Conservation (phyloP, 345 rosid genomes). For the Eucalyptus cladocalyx region DNA sequence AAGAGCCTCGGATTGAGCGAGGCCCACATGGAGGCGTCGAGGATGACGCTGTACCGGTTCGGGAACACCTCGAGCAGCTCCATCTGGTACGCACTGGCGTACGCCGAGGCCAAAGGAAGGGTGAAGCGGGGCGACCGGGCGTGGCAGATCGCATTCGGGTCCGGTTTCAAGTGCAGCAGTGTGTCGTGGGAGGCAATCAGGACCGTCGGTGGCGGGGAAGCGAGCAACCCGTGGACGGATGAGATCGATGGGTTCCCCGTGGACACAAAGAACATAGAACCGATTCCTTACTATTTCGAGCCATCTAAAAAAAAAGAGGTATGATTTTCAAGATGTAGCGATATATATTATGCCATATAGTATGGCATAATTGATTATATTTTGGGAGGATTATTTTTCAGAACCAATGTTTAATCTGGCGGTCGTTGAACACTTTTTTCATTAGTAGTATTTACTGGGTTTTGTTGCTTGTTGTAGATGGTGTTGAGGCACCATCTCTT, state of each 20-base stretch:
- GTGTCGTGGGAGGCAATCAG: conserved; percentile 8
- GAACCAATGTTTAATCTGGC: background rate
- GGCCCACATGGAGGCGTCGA: conserved; percentile 9
- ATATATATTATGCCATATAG: background rate
- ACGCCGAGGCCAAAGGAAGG: conserved; percentile 20
- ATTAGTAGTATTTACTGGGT: background rate
- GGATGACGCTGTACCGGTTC: conserved; percentile 20
- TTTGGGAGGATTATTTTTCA: background rate
- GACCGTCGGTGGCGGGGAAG: background rate
- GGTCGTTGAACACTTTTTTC: background rate
- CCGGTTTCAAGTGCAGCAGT: conserved; percentile 16
- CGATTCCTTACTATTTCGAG: background rate
- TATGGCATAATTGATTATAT: background rate
- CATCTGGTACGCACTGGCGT: conserved; percentile 19
- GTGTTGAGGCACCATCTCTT: background rate
- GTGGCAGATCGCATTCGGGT: conserved; percentile 16
- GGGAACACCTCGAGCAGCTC: conserved; percentile 15
- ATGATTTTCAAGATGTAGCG: background rate
- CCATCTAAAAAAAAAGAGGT: background rate
- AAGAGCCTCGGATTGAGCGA: background rate
- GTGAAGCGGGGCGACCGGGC: conserved; percentile 6
- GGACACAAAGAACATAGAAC: background rate
- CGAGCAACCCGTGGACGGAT: background rate
- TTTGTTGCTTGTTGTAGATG: background rate
- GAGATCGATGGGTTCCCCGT: background rate